Evolutionary conservation across 768 basidiomycete species (phyloP), one percentile per base, ranked within the genome.

Genomic region (Paxillus involutus): DNA sequence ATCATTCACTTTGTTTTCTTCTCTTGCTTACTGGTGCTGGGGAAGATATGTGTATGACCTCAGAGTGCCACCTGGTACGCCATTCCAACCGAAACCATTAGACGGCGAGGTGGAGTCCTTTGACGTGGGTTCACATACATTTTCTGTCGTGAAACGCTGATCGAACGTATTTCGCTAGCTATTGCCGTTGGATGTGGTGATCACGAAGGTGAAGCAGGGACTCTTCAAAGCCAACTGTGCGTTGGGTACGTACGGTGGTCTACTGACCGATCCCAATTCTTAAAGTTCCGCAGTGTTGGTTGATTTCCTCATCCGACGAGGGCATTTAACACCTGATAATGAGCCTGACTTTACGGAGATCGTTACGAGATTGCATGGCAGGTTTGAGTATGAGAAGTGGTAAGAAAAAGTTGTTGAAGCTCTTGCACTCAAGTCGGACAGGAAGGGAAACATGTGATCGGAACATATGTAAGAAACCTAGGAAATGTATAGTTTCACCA

Each of bases 101-200:
- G 97, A 99, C 59, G 94, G 92, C 24, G 97, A 99, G 66, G 97
- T 97, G 2, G 94, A 97, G 66, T 86, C 81, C 1, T 99, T 99
- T 61, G 84, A 93, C 75, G 94, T 94, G 51, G 49, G 78, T 63
- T 9, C 12, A 3, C 44, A 40, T 11, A 46, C 47, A 5, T 30
- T 19, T 51, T 8, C 48, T 3, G 24, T 14, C 24, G 19, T 41
- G 36, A 26, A n/a, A 6, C 6, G 26, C n/a, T 19, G 14, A 51
- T 29, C 16, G 17, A 51, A 37, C 5, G 16, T 12, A 48, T 36
- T 7, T 7, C 12, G 29, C 43, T 53, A 95, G 91, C 75, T 96
- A 21, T 74, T 93, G 41, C 69, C 81, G 2, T 72, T 93, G 40
- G 75, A 79, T 1, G 78, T 82, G 30, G 80, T 95, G 16, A 73